Conservation (phyloP, 495 filamentous ascomycete species). For the Platismatia glauca region DNA sequence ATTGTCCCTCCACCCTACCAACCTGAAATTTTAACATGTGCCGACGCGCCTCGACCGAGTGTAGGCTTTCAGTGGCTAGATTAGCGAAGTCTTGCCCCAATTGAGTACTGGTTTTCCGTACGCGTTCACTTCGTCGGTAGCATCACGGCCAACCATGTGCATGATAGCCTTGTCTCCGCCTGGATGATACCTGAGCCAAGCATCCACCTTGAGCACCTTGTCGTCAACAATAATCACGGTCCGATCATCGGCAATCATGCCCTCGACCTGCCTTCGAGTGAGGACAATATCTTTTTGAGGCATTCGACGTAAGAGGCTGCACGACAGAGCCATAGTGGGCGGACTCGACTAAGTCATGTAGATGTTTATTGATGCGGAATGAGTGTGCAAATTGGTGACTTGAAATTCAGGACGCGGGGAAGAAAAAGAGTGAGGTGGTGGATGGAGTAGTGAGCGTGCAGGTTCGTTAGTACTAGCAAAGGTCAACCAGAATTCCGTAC, state of each 20-base stretch:
- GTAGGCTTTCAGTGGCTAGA: conserved; percentile 48
- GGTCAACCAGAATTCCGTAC: not conserved
- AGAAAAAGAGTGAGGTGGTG: not conserved
- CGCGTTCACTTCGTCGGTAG: conserved; percentile 90
- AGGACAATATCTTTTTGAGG: conserved; percentile 44
- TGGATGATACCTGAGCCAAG: conserved; percentile 82
- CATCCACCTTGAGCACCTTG: conserved; percentile 76
- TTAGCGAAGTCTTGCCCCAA: conserved; percentile 10
- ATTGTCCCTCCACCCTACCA: conserved; percentile 69
- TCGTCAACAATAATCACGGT: conserved; percentile 71
- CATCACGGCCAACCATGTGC: conserved; percentile 96
- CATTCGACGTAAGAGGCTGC: conserved; percentile 14
- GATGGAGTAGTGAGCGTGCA: not conserved
- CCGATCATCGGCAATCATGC: conserved; percentile 76
- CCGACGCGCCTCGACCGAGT: conserved; percentile 66
- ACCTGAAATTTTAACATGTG: conserved; percentile 79
- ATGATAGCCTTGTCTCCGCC: conserved; percentile 86
- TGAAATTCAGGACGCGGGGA: not conserved
- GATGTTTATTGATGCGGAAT: conserved; percentile 17
- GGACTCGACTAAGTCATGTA: conserved; percentile 5
- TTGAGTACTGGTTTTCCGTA: conserved; percentile 39
- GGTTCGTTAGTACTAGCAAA: not conserved
- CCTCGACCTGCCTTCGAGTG: conserved; percentile 72
- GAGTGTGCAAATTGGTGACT: not conserved
- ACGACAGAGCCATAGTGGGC: conserved; percentile 15